Conservation (phyloP, 2,329 filamentous ascomycete species). For the Chrysosporium keratinophilum region DNA sequence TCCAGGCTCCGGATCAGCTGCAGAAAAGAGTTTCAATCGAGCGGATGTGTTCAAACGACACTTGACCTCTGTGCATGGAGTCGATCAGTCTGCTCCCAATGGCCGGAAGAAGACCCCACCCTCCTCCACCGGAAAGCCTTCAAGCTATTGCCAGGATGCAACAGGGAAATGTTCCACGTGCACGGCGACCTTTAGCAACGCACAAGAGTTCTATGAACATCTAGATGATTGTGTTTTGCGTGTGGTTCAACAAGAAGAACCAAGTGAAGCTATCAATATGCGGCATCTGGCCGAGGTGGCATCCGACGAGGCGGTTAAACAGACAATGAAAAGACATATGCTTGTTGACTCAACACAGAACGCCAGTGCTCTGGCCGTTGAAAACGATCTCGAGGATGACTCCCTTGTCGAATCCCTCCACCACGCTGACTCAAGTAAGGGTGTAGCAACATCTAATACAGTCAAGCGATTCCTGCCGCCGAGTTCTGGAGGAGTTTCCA, state of each 20-base stretch:
- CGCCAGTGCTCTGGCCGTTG: conserved; percentile 42
- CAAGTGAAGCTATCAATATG: conserved; percentile 48
- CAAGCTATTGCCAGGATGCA: conserved; percentile 62
- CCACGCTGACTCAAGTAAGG: conserved; percentile 27
- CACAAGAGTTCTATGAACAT: conserved; percentile 97
- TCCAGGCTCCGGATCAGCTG: conserved; percentile 73
- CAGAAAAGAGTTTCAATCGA: conserved; percentile 91
- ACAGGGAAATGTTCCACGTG: conserved; percentile 89
- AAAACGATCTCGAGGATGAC: conserved; percentile 43
- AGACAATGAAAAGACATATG: conserved; percentile 49
- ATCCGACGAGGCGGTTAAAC: conserved; percentile 46
- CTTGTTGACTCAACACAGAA: conserved; percentile 41
- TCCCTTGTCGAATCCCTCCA: conserved; percentile 20
- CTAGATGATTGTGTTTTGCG: conserved; percentile 61
- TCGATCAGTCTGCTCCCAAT: conserved; percentile 87
- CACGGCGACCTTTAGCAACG: conserved; percentile 68
- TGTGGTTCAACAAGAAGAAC: conserved; percentile 51
- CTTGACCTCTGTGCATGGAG: conserved; percentile 77
- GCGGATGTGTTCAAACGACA: conserved; percentile 95
- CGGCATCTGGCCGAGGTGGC: conserved; percentile 49
- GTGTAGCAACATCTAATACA: conserved; percentile 21
- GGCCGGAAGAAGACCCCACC: conserved; percentile 62
- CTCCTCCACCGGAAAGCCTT: conserved; percentile 47
- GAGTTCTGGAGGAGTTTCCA: conserved; percentile 64
- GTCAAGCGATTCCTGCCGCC: conserved; percentile 38